Evolutionary conservation across 495 filamentous ascomycete genomes (phyloP), one percentile per base, ranked within the genome.

Genomic region (Lasiosphaeria ovina): DNA sequence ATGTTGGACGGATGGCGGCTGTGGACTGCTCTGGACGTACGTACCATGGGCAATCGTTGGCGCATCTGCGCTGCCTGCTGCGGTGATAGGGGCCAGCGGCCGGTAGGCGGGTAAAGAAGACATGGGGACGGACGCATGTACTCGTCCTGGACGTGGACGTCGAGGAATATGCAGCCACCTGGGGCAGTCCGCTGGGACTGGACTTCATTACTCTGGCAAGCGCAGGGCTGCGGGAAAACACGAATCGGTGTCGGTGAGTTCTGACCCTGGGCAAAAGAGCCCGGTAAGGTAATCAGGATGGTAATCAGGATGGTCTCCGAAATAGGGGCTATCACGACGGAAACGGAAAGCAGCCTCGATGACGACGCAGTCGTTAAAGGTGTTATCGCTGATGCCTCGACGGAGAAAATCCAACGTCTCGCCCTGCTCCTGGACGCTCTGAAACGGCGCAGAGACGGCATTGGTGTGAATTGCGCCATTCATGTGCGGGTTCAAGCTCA

Each of bases 151-250:
- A n/a, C n/a, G n/a, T n/a, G n/a, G n/a, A 76, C 66, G 51, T 78
- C 72, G 33, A 85, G 64, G 1, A 71, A 65, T 33, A 85, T 64
- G 66, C 47, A 59, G 65, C 69, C 65, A n/a, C 58, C 63, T 4
- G 59, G 60, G 36, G 52, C 55, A 57, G 60, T 62, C 0, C 52
- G 14, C 51, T 69, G 55, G 9, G 59, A n/a, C n/a, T n/a, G n/a
- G n/a, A 6, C 24, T 66, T 60, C 66, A 72, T 71, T 14, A 57
- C 7, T 1, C 35, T 36, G 7, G 51, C 61, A 8, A 87, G 62
- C 4, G 69, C 70, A 9, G 74, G 70, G 65, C 81, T 85, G 51
- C 79, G 79, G 31, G 79, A 76, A 51, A 85, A 60, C 3, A 87
- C 68, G 17, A 85, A 67, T 44, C 78, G 79, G 62, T 84, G 84